These are phyloP conservation scores for Rhododendron molle DNA, from an alignment of 148 eudicot species.

Conservation along the genomic window DNA sequence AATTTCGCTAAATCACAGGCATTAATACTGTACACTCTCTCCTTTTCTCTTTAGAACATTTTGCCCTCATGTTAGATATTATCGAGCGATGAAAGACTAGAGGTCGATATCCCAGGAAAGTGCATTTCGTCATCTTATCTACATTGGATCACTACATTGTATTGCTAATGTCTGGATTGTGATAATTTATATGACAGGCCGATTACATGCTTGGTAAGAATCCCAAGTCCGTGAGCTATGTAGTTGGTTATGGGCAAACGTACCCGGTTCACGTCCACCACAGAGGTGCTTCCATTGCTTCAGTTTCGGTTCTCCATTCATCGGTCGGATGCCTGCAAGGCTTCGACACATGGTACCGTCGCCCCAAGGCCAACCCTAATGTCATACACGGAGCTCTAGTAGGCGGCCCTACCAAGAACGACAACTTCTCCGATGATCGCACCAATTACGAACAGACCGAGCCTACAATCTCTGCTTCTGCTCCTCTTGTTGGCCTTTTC, in stretches of 20 bases:
- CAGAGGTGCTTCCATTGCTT: conserved; percentile 70
- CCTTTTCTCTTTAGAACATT: not conserved
- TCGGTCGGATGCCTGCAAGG: conserved; percentile 67
- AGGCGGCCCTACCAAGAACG: conserved; percentile 64
- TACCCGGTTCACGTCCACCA: conserved; percentile 84
- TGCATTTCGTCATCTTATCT: not conserved
- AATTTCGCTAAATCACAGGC: conserved; percentile 75
- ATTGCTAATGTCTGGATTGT: not conserved
- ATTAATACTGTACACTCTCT: not conserved
- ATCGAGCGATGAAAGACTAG: not conserved
- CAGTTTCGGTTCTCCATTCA: conserved; percentile 32
- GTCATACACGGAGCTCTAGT: conserved; percentile 65
- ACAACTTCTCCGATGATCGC: conserved; percentile 54
- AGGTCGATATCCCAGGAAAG: too few species aligned
- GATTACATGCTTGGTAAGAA: conserved; percentile 88
- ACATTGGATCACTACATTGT: not conserved
- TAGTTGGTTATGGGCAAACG: conserved; percentile 68
- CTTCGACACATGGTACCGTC: conserved; percentile 69
- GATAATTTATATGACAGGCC: conserved; percentile 30
- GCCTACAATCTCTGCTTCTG: conserved; percentile 64
- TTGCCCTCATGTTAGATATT: not conserved
- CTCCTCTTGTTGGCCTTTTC: conserved; percentile 84
- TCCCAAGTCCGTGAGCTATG: conserved; percentile 75
- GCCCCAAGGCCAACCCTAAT: conserved; percentile 52
- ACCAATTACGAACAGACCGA: conserved; percentile 74